Evolutionary conservation across 495 filamentous ascomycete species (phyloP), one percentile per base, ranked within the genome.

Genomic region (Tetracladium setigerum): DNA sequence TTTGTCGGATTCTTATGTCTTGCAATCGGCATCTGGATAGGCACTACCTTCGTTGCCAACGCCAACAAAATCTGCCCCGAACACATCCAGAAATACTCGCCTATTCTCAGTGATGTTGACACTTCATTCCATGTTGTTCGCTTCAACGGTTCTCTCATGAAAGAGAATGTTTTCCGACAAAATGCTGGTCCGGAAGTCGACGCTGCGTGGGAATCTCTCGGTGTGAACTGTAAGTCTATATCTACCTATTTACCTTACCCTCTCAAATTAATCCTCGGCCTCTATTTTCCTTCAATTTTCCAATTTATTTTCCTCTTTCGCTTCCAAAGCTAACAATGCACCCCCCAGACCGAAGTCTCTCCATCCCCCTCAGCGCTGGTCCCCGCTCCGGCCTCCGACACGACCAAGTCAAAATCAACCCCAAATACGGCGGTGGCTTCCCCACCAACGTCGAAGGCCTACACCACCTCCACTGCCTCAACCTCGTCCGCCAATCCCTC

Each of bases 391-490:
- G 73, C 2, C 56, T 80, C 8, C 53, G 63, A 0, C 7, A 44
- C 1, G 65, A 72, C 42, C 73, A 78, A 37, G 76, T 78, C 22
- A 66, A 74, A 47, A 71, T 78, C 31, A 62, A 60, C 13, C 51
- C 68, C 5, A 68, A 70, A 41, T 72, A 76, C 50, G 76, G 77
- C 4, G 76, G 76, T 8, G 77, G 76, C 0, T 72, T 62, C 47
- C 53, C 72, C 2, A 77, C 71, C 0, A 75, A 77, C 42, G 62
- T 79, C 8, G 76, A 78, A 55, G 76, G 76, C 0, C 52, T 80
- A 11, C 77, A 79, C 47, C 77, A 80, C 49, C 55, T 80, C 2
- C 76, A 79, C 47, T 82, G 78, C 40, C 53, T 79, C 68, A 77
- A 82, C 38, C 67, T 79, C 27, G 61, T 80, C 4, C 69, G 78